A percentile compares a stretch with the other conserved stretches of the same genome.
Evolutionary conservation across 2,329 filamentous ascomycete genomes (phyloP).

Genomic region (Botryotinia narcissicola): DNA sequence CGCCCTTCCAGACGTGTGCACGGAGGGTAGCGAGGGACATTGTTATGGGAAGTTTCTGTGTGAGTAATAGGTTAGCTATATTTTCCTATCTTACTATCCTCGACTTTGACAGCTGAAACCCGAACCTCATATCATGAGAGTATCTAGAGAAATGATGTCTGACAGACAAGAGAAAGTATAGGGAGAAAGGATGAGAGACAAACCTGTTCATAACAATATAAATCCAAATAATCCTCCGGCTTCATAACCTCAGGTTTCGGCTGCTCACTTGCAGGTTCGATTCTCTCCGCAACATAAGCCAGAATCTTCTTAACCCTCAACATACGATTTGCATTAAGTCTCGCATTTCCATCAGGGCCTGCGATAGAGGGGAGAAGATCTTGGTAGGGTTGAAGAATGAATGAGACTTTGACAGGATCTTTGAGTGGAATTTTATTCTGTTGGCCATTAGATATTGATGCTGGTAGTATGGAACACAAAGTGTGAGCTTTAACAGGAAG

Average conservation of each 20-base stretch:
- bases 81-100: not conserved
- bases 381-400: constrained; percentile 80
- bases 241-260: constrained; percentile 60
- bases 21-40: constrained; percentile 95
- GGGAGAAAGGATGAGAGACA: constrained; percentile 35
- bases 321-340: constrained; percentile 96
- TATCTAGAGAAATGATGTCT: not conserved
- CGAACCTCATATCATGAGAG: not conserved
- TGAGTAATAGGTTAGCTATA: not conserved
- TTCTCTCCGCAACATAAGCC: constrained; percentile 85
- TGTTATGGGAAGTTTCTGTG: constrained; percentile 60
- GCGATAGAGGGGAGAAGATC: constrained; percentile 72
- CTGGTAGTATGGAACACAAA: no score
- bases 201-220: constrained; percentile 93
- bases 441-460: constrained; percentile 11
- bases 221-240: constrained; percentile 89
- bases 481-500: not conserved
- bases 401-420: constrained; percentile 95
- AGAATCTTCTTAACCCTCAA: constrained; percentile 92
- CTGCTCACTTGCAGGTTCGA: constrained; percentile 67
- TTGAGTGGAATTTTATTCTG: constrained; percentile 79
- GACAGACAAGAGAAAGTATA: not conserved
- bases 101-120: not conserved
- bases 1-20: constrained; percentile 89
- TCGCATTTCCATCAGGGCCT: constrained; percentile 74